Evolutionary conservation across 306 rosid species (phyloP), one percentile per base, ranked within the genome.

Genomic region (Pterocarpus santalinus): DNA sequence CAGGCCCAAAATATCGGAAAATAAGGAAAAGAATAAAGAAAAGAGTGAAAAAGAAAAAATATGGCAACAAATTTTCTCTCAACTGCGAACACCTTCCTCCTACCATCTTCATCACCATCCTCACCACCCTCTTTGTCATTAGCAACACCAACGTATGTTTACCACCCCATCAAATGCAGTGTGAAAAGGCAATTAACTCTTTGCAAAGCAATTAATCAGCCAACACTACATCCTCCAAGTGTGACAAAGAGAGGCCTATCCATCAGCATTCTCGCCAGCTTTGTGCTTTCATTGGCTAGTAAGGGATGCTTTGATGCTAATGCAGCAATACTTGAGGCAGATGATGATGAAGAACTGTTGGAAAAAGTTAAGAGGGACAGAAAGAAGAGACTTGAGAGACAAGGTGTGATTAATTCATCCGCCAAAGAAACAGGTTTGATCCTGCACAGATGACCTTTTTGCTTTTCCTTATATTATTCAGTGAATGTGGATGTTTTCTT

Each of bases 321-420:
- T 87, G 98, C 99, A 2, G 97, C 99, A 75, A 93, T 96, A 69
- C 89, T 96, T 63, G 99, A 96, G 70, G 97, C 99, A 44, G 99
- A 96, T 6, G 99, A 96, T 62, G 99, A 96, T 53, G 86, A 76
- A 35, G 99, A 96, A 82, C 98, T 93, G 15, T 34, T 96, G 91
- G 98, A 96, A 57, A 96, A 73, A 77, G 93, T 92, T 3, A 96
- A 93, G 82, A 74, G 44, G 67, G 99, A 96, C 66, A 92, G 99
- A 78, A 91, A 89, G 82, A 92, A 90, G 87, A 93, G 98, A 87
- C 86, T 96, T 80, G 99, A 93, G 77, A 93, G 63, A 64, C 99
- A 96, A 79, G 90, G 85, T 64, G 90, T 88, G 47, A 76, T 96
- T 87, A 92, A 33, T 86, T 90, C 97, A 5, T 86, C 99, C 76